phyloP scores from a whole-genome alignment of 495 filamentous ascomycete genomes.

The Parmelia sp. region DNA sequence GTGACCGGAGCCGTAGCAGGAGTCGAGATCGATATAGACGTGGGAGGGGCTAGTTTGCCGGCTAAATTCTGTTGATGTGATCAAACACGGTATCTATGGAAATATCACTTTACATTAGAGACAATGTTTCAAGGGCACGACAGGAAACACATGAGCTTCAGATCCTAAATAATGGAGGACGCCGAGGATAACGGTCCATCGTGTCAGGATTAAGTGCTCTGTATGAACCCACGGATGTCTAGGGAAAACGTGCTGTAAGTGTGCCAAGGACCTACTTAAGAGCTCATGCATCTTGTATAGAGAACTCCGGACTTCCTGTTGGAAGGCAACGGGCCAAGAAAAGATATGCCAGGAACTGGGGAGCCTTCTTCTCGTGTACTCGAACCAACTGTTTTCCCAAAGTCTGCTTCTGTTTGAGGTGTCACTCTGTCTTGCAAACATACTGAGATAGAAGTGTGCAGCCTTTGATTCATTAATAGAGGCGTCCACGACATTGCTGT shows the following conservation, averaged over 20 bases:
- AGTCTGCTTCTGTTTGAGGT: too few relatives aligned
- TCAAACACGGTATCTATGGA: background rate
- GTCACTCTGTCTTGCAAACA: too few relatives aligned
- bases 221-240: background rate
- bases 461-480: background rate
- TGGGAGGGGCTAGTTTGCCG: slow-evolving; percentile 6
- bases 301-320: background rate
- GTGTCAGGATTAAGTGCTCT: background rate
- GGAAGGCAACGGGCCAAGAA: background rate
- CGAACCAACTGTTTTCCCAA: too few relatives aligned
- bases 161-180: background rate
- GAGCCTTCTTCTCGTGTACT: too few relatives aligned
- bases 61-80: background rate
- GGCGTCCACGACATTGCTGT: background rate
- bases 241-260: background rate
- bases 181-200: background rate
- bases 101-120: background rate
- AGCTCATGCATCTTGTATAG: background rate
- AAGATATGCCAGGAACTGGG: background rate
- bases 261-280: background rate
- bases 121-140: background rate
- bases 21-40: slow-evolving; percentile 36
- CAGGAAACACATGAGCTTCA: background rate
- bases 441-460: too few relatives aligned
- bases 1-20: slow-evolving; percentile 41